A percentile compares a stretch with the other conserved stretches of the same genome.
Conservation (phyloP, 2,329 filamentous ascomycete genomes). For the Eutypa lata region DNA sequence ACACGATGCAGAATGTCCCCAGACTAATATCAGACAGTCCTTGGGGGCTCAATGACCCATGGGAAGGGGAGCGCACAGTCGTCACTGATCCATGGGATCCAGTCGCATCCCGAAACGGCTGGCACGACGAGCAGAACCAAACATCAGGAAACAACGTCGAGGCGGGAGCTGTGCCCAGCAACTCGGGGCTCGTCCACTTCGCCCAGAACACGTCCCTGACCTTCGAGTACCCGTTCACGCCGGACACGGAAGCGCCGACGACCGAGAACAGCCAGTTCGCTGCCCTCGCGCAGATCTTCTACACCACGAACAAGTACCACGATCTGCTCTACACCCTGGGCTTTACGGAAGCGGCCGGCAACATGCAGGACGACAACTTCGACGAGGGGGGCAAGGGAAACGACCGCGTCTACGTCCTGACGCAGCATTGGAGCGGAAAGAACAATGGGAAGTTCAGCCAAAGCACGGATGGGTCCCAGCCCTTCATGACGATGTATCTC, state of each 20-base stretch:
- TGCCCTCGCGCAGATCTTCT: constrained; percentile 53
- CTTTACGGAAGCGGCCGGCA: constrained; percentile 51
- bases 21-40: constrained; percentile 22
- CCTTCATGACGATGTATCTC: constrained; percentile 52
- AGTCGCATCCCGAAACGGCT: constrained; percentile 43
- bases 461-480: constrained; percentile 41
- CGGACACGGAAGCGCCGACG: constrained; percentile 21
- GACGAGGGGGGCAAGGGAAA: constrained; percentile 42
- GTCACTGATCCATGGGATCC: constrained; percentile 42
- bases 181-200: constrained; percentile 40
- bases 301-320: constrained; percentile 52
- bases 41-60: constrained; percentile 49
- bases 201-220: constrained; percentile 34
- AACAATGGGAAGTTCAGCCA: constrained; percentile 54
- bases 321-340: constrained; percentile 51
- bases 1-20: not conserved
- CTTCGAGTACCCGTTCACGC: constrained; percentile 39
- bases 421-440: constrained; percentile 45
- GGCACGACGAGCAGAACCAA: constrained; percentile 39
- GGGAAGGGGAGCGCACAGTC: constrained; percentile 37
- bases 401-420: constrained; percentile 47
- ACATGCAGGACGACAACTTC: constrained; percentile 53
- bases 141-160: constrained; percentile 46
- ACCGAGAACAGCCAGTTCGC: constrained; percentile 42
- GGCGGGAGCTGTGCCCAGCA: constrained; percentile 52